These are phyloP conservation scores for Triangularia setosa DNA, from an alignment of 2,329 filamentous ascomycete genomes.

Conservation along the genomic window DNA sequence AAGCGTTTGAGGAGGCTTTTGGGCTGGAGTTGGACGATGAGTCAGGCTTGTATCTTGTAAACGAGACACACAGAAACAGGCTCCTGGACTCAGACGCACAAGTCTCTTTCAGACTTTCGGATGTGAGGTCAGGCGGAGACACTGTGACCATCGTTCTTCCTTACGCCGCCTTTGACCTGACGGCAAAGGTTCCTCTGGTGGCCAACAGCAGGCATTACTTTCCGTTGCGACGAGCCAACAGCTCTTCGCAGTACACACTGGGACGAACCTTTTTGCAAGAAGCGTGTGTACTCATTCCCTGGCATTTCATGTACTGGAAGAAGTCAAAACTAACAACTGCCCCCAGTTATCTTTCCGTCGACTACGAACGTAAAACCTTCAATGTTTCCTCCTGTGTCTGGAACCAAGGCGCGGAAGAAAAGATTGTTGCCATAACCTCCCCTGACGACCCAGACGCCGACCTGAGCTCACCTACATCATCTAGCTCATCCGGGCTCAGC, in stretches of 20 bases:
- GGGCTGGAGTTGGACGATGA: constrained; percentile 29
- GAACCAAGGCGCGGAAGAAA: constrained; percentile 32
- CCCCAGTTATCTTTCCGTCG: constrained; percentile 34
- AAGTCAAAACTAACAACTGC: constrained; percentile 1
- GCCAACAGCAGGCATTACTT: constrained; percentile 32
- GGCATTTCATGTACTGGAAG: not conserved
- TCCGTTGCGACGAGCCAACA: constrained; percentile 33
- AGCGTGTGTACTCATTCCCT: constrained; percentile 26
- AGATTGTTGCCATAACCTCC: constrained; percentile 31
- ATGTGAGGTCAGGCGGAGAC: constrained; percentile 32
- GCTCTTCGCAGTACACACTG: constrained; percentile 33
- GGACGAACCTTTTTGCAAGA: constrained; percentile 36
- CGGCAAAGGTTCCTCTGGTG: constrained; percentile 30
- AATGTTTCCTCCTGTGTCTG: constrained; percentile 37
- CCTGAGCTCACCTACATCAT: not conserved
- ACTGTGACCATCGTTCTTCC: constrained; percentile 32
- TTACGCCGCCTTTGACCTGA: constrained; percentile 33
- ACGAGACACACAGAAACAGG: constrained; percentile 32
- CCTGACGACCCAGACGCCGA: constrained; percentile 9
- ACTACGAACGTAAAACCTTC: constrained; percentile 39
- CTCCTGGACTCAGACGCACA: constrained; percentile 32
- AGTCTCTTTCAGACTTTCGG: constrained; percentile 34
- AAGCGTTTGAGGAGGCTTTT: constrained; percentile 34
- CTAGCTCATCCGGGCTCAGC: constrained; percentile 14
- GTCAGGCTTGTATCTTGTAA: constrained; percentile 33